These are phyloP conservation scores for Castanea mollissima DNA, from an alignment of 306 rosid species.

Conservation along the genomic window DNA sequence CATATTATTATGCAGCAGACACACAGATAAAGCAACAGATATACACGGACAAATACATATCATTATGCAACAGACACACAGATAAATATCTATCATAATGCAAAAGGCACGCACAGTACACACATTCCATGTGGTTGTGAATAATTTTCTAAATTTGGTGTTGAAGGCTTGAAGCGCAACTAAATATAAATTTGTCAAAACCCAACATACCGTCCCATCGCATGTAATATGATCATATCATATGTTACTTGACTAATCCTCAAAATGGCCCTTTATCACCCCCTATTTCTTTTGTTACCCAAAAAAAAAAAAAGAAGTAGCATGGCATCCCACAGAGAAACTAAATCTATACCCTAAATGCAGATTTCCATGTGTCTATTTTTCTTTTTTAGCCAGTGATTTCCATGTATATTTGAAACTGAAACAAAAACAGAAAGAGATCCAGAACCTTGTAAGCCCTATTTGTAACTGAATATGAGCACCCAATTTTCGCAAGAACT, in stretches of 20 bases:
- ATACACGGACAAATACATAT: neutral
- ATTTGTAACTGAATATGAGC: constrained; percentile 53
- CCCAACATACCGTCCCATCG: neutral
- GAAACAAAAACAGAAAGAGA: constrained; percentile 17
- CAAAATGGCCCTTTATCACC: neutral
- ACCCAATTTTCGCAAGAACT: constrained; percentile 58
- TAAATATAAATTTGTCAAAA: neutral
- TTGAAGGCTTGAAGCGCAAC: neutral
- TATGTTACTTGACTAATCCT: neutral
- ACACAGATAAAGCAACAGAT: neutral
- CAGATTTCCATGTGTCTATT: neutral
- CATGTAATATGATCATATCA: neutral
- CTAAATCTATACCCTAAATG: neutral
- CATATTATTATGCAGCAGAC: neutral
- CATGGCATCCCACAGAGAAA: neutral
- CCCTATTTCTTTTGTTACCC: neutral
- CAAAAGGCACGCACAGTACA: neutral
- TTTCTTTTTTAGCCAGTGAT: neutral
- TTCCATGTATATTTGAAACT: neutral
- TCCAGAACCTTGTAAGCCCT: constrained; percentile 63
- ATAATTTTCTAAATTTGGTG: neutral
- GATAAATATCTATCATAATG: neutral
- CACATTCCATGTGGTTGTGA: neutral
- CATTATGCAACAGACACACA: neutral
- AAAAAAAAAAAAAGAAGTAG: neutral